Evolutionary conservation across 1,139 yeast species (phyloP).

Genomic region (Blastobotrys ciferrii): DNA sequence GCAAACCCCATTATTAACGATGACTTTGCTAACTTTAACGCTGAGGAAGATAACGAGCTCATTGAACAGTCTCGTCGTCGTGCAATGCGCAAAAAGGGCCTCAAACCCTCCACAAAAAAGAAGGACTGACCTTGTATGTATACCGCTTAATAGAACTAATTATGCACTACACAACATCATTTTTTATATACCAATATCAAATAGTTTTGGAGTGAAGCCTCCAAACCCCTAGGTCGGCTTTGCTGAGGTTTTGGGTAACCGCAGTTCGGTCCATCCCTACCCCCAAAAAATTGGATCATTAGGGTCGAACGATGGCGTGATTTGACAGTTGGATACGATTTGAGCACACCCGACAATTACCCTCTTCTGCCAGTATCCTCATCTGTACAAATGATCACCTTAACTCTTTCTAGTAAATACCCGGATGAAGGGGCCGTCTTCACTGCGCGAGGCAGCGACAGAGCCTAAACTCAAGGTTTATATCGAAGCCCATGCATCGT

Average conservation of each 20-base stretch:
- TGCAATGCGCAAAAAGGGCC: slow-evolving; percentile 74
- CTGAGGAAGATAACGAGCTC: slow-evolving; percentile 69
- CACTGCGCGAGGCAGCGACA: slow-evolving; percentile 92
- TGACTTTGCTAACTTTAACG: slow-evolving; percentile 82
- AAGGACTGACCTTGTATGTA: slow-evolving; percentile 8
- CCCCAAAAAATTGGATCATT: slow-evolving; percentile 53
- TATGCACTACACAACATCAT: neutral
- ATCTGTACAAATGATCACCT: slow-evolving; percentile 84
- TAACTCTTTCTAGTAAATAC: slow-evolving; percentile 35
- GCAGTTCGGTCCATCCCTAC: slow-evolving; percentile 30
- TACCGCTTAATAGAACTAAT: slow-evolving; percentile 4
- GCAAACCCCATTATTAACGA: slow-evolving; percentile 73
- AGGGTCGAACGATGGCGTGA: slow-evolving; percentile 72
- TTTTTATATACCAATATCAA: too few relatives aligned
- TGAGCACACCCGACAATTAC: slow-evolving; percentile 53
- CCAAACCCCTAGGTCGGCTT: too few relatives aligned
- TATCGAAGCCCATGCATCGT: slow-evolving; percentile 64
- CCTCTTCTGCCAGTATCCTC: slow-evolving; percentile 73
- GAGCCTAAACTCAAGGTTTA: slow-evolving; percentile 93
- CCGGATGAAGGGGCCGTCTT: slow-evolving; percentile 53
- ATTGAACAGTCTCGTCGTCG: slow-evolving; percentile 74
- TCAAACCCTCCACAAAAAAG: slow-evolving; percentile 53
- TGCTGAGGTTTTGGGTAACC: too few relatives aligned
- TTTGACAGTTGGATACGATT: slow-evolving; percentile 77
- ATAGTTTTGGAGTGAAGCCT: neutral